These are phyloP conservation scores for Microbotryum lychnidis-dioicae DNA, from an alignment of 1,284 basidiomycete species.

Conservation along the genomic window DNA sequence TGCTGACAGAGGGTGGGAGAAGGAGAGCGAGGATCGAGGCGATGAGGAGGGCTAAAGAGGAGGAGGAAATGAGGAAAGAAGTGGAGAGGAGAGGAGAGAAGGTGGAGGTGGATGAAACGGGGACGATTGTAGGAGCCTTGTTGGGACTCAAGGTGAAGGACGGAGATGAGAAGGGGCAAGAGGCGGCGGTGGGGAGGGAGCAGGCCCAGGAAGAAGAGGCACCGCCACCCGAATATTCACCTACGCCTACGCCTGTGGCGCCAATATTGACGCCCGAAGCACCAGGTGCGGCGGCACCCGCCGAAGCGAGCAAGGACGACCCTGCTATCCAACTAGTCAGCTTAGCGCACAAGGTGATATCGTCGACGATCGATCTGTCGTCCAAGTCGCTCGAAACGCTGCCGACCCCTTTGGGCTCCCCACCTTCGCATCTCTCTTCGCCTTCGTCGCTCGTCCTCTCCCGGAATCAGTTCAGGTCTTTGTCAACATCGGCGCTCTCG, in stretches of 20 bases:
- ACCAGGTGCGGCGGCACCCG: background rate
- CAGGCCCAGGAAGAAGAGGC: slow-evolving; percentile 2
- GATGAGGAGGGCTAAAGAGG: background rate
- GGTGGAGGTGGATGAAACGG: background rate
- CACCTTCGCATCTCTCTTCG: background rate
- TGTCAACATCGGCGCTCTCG: slow-evolving; percentile 3
- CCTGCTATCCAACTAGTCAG: slow-evolving; percentile 7
- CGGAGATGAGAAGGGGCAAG: background rate
- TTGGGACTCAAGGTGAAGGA: too few species aligned
- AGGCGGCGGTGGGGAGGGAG: background rate
- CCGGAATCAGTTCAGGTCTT: slow-evolving; percentile 4
- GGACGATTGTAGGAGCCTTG: background rate
- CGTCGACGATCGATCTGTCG: slow-evolving; percentile 2
- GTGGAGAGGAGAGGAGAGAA: background rate
- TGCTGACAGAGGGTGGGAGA: slow-evolving; percentile 13
- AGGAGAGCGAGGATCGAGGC: slow-evolving; percentile 11
- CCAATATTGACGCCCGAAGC: background rate
- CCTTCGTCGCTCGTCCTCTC: slow-evolving; percentile 6
- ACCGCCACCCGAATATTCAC: background rate
- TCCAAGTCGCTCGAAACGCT: slow-evolving; percentile 12
- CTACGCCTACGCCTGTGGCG: background rate
- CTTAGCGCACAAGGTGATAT: background rate
- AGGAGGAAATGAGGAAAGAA: background rate
- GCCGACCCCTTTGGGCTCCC: background rate
- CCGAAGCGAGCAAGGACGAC: background rate